Percentiles rank a stretch among this genome's conserved stretches.
phyloP scores from a whole-genome alignment of 1,139 yeast genomes.

The Arxiozyma slooffiae region DNA sequence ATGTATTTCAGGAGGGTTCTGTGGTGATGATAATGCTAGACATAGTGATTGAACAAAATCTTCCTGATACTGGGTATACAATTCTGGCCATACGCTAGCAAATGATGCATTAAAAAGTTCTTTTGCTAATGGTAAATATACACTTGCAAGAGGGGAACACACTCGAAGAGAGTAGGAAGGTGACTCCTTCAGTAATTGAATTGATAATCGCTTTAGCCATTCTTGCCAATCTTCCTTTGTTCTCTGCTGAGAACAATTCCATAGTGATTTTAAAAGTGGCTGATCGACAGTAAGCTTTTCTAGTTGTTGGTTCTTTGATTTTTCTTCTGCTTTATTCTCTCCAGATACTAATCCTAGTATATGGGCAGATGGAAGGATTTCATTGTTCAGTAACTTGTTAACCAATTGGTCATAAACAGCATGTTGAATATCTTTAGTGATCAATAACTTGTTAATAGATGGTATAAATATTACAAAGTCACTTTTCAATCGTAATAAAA shows the following conservation, averaged over 20 bases:
- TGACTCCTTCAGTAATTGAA: conserved; percentile 80
- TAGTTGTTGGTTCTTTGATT: conserved; percentile 59
- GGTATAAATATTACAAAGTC: conserved; percentile 86
- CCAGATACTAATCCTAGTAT: conserved; percentile 64
- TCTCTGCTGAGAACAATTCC: conserved; percentile 87
- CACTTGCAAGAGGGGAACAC: conserved; percentile 83
- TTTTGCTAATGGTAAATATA: conserved; percentile 80
- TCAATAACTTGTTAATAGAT: conserved; percentile 61
- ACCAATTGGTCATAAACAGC: conserved; percentile 74
- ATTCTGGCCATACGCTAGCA: conserved; percentile 91
- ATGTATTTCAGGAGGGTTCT: conserved; percentile 92
- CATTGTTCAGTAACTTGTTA: conserved; percentile 70
- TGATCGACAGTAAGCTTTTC: conserved; percentile 57
- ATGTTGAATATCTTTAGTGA: conserved; percentile 56
- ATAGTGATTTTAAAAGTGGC: conserved; percentile 50
- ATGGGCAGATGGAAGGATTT: conserved; percentile 72
- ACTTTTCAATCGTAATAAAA: conserved; percentile 69
- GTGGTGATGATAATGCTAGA: conserved; percentile 79
- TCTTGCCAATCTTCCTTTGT: conserved; percentile 98
- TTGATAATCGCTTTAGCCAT: conserved; percentile 83
- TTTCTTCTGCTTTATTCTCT: conserved; percentile 49
- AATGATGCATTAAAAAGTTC: conserved; percentile 91
- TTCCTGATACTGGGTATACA: conserved; percentile 85
- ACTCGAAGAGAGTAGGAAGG: conserved; percentile 95
- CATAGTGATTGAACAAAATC: conserved; percentile 82